Base-by-base conservation (phyloP, 306 rosid genomes). In the Parietaria judaica region DNA sequence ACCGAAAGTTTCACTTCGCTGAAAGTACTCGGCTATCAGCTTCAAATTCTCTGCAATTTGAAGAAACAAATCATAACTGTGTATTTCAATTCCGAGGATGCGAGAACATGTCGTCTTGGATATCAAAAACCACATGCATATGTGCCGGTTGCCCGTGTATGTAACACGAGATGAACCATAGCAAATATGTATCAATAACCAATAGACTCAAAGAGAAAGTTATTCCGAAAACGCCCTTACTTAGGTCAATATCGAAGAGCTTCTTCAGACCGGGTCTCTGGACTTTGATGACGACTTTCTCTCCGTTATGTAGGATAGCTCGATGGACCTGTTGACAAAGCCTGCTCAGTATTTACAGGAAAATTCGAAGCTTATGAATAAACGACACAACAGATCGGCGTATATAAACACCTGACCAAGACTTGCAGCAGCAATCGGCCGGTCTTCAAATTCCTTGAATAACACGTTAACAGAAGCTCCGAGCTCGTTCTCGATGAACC, bases 181-280 rank as follows among this genome's bases (percentile, higher is more conserved):
- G 14, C 36, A 14, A 35, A 11, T 54, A 54, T 54, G 58, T 36
- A 54, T 5, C n/a, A 7, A 38, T 10, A 63, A 55, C 14, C 31
- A 61, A 56, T 2, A 16, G 34, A 14, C 11, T 6, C 17, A 35
- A 59, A 44, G 11, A 57, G 31, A 34, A 65, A 65, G 44, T 49
- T 10, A 10, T 49, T 49, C 10, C 8, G 13, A 46, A 46, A 13
- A 46, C 11, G 50, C 13, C 50, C 98, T 84, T 79, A 92, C 96
- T 72, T 74, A 92, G 72, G 74, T 92, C 98, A 75, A 88, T 92
- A 78, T 92, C 95, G 55, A 92, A 92, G 76, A 92, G 96, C 80
- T 81, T 92, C 86, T 84, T 92, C 47, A 92, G 81, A 65, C 98
- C 98, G 46, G 98, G 95, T 71, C 98, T 84, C 75, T 88, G 98